These are phyloP conservation scores for Hansenula lynferdii DNA, from an alignment of 1,139 yeast species.

Conservation along the genomic window DNA sequence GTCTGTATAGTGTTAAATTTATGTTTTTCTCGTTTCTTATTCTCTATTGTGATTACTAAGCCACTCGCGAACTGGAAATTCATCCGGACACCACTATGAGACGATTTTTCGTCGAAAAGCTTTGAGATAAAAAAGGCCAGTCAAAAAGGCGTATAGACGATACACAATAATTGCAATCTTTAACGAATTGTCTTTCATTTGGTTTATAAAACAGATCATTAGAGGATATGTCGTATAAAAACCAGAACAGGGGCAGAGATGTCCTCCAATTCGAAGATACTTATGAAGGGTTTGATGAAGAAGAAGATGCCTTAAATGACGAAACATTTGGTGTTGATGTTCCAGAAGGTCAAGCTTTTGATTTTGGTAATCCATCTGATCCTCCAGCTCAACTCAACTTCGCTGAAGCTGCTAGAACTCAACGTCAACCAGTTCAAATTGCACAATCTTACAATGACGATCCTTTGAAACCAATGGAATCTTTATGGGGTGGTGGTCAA, in stretches of 20 bases:
- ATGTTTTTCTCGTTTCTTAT: background rate
- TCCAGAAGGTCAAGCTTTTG: slow-evolving; percentile 65
- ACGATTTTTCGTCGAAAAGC: too few species aligned
- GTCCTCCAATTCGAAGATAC: slow-evolving; percentile 62
- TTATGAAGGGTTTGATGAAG: slow-evolving; percentile 77
- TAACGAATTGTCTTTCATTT: too few species aligned
- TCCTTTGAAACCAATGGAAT: slow-evolving; percentile 58
- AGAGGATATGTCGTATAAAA: slow-evolving; percentile 1
- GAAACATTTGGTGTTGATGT: slow-evolving; percentile 78
- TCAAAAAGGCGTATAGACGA: too few species aligned
- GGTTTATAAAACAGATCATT: too few species aligned
- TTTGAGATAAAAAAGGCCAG: too few species aligned
- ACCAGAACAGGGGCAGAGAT: slow-evolving; percentile 3
- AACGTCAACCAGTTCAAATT: slow-evolving; percentile 19
- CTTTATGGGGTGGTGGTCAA: slow-evolving; percentile 53
- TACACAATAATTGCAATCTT: too few species aligned
- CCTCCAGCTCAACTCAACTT: slow-evolving; percentile 15
- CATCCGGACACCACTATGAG: too few species aligned
- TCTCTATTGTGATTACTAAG: too few species aligned
- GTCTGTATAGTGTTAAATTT: background rate
- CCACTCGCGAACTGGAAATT: too few species aligned
- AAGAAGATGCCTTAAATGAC: slow-evolving; percentile 77
- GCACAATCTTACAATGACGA: slow-evolving; percentile 23
- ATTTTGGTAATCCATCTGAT: slow-evolving; percentile 44
- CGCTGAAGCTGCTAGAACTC: slow-evolving; percentile 45